Evolutionary conservation across 305 asterid species (phyloP).

Genomic region (Lippia alba): DNA sequence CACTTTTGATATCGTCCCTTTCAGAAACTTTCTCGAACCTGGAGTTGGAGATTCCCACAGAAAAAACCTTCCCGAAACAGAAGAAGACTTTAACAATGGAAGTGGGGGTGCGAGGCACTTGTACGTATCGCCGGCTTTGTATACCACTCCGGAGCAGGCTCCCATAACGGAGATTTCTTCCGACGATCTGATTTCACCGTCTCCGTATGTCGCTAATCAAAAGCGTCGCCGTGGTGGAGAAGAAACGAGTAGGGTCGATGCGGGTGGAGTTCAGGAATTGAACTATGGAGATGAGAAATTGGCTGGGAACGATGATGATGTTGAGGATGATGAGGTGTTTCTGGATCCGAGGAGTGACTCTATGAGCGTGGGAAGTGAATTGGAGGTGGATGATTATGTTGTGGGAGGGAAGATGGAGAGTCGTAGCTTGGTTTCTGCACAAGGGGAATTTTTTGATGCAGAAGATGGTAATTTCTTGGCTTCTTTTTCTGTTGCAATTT

Average conservation of each 20-base stretch:
- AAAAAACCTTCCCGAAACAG: slow-evolving; percentile 10
- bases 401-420: slow-evolving; percentile 41
- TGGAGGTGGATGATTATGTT: slow-evolving; percentile 15
- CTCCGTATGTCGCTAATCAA: slow-evolving; percentile 68
- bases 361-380: slow-evolving; percentile 36
- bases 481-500: neutral
- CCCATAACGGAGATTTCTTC: slow-evolving; percentile 50
- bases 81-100: slow-evolving; percentile 3
- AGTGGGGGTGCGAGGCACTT: slow-evolving; percentile 44
- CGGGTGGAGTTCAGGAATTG: slow-evolving; percentile 32
- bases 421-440: slow-evolving; percentile 49
- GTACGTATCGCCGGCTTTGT: slow-evolving; percentile 67
- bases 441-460: slow-evolving; percentile 65
- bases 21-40: slow-evolving; percentile 52
- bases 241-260: slow-evolving; percentile 27
- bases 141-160: slow-evolving; percentile 60
- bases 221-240: slow-evolving; percentile 62
- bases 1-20: slow-evolving; percentile 46
- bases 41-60: slow-evolving; percentile 41
- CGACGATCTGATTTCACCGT: slow-evolving; percentile 47
- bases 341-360: slow-evolving; percentile 26
- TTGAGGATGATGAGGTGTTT: slow-evolving; percentile 24
- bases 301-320: slow-evolving; percentile 25
- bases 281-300: no score
- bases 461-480: slow-evolving; percentile 44